Base-by-base conservation (phyloP, 1,139 yeast genomes). In the Taiozyma sp. region DNA sequence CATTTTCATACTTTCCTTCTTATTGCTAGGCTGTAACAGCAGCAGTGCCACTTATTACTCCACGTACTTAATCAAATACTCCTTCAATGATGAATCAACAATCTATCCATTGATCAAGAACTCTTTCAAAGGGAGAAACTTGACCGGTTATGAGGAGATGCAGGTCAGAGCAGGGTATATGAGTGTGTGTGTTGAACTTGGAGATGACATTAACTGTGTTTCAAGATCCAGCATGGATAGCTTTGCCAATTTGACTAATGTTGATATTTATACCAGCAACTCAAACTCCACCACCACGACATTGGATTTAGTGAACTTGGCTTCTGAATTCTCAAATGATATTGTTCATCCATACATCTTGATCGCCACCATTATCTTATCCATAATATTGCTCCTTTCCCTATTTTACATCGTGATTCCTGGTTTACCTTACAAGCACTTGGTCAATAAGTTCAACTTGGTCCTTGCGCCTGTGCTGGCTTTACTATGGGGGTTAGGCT, bases 401-500 rank as follows among this genome's bases (percentile, higher is more conserved):
- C 54, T 74, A 24, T 58, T 77, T 14, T 83, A 81, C 64, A 62
- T 68, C 6, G 59, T 74, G 2, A 58, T 80, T 14, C 85, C 85
- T 0, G 67, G 72, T 11, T 54, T 79, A 4, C 88, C 88, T 1
- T 60, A 50, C 21, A 76, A 74, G 52, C 19, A 54, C 1, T 32
- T 62, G 9, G 62, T 73, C 6, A 66, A 68, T 30, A 72, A 68
- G 47, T 55, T 70, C 3, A 62, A 71, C 10, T 57, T 77, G 37
- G 62, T 68, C 0, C 52, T 77, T 21, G 66, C 78, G 5, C 66
- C 74, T 0, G 50, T 70, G 0, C 63, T 75, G 47, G 69, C 76
- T 28, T 58, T 83, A 11, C 50, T 83, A 4, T 83, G 89, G 87
- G 87, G 88, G 0, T 66, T 83, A 44, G 89, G 89, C 0, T 75